Base-by-base conservation (phyloP, 306 rosid genomes). In the Quercus rubra region DNA sequence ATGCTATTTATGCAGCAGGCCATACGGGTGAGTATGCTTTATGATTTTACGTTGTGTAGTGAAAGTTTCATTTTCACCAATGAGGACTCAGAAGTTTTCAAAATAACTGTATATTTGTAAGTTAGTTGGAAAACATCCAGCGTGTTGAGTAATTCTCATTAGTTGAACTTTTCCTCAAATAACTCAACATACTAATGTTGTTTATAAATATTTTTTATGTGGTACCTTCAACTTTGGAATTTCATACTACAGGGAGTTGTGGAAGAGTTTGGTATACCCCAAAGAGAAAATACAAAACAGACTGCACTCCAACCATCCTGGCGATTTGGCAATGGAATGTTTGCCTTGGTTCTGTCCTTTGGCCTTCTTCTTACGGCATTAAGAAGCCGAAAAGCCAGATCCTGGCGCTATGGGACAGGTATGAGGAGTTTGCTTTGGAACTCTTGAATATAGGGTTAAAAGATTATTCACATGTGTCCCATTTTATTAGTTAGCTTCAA, bases 1-100 rank as follows among this genome's bases (percentile, higher is more conserved):
- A 92, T 92, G 97, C 96, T 94, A 74, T 94, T 94, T 79, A 92
- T 92, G 98, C 97, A 94, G 90, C 94, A 94, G 88, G 98, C 98
- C 70, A 94, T 94, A 82, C 88, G 85, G 83, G 98, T 94, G 85
- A 84, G 91, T 83, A 21, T 71, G 74, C 74, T 35, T 84, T 59
- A 35, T 43, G 54, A 77, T 52, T 38, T 72, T 70, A 20, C 23
- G 28, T 13, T 73, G 2, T 41, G 35, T 17, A 51, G 55, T 70
- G 28, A 52, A 56, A 51, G 20, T 12, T 35, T 56, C 64, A 23
- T 46, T 57, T 25, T 73, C 43, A 20, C 3, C 43, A 55, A 52
- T 8, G 20, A 35, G 28, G 19, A 11, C 14, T 63, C 38, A 55
- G 11, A 46, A 19, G 19, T 20, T 46, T 31, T 71, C 67, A 9